phyloP scores from a whole-genome alignment of 441 rosid genomes.

The Croton laevigatus region DNA sequence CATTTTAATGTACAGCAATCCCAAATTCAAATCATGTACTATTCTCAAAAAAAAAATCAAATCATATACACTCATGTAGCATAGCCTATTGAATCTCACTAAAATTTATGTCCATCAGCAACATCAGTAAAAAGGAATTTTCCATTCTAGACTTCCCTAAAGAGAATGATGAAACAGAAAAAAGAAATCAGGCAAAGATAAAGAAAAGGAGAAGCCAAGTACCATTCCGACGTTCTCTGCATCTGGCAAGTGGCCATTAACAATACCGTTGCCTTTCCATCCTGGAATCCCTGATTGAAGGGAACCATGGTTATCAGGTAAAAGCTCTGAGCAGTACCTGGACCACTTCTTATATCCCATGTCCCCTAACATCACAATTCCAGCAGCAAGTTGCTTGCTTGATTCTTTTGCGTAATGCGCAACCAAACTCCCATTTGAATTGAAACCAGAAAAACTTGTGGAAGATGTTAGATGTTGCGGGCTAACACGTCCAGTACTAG shows the following conservation, averaged over 20 bases:
- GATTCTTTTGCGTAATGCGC: slow-evolving; percentile 86
- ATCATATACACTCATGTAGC: too few relatives aligned
- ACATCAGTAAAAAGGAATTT: neutral
- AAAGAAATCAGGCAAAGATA: slow-evolving; percentile 8
- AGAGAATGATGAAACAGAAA: neutral
- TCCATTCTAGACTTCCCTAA: neutral
- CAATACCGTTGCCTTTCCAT: slow-evolving; percentile 49
- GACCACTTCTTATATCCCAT: slow-evolving; percentile 69
- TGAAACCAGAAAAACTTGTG: slow-evolving; percentile 45
- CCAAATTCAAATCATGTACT: too few relatives aligned
- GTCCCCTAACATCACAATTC: slow-evolving; percentile 76
- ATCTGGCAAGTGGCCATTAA: slow-evolving; percentile 55
- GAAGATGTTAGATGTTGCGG: slow-evolving; percentile 66
- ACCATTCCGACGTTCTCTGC: slow-evolving; percentile 84
- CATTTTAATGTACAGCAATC: too few relatives aligned
- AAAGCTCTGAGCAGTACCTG: slow-evolving; percentile 67
- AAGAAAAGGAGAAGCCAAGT: slow-evolving; percentile 24
- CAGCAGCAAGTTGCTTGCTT: slow-evolving; percentile 84
- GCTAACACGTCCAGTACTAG: slow-evolving; percentile 51
- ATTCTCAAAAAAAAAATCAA: too few relatives aligned
- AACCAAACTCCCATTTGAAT: slow-evolving; percentile 58
- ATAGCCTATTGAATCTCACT: neutral
- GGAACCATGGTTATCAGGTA: slow-evolving; percentile 55
- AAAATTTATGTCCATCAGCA: neutral
- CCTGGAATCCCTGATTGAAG: slow-evolving; percentile 46